phyloP scores from a whole-genome alignment of 2,329 filamentous ascomycete genomes.

The Ascochyta koolunga region DNA sequence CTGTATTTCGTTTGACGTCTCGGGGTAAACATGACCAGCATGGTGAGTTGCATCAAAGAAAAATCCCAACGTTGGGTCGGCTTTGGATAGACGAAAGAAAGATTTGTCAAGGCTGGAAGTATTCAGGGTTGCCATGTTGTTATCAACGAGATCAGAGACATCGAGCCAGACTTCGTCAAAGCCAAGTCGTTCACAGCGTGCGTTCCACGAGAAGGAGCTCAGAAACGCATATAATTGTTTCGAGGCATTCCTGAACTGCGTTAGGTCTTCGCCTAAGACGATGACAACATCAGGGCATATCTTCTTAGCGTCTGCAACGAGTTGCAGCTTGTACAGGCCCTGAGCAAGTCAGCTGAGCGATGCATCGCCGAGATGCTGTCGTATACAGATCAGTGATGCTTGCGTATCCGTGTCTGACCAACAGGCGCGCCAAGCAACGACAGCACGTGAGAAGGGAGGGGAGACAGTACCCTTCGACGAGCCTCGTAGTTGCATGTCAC shows the following conservation, averaged over 20 bases:
- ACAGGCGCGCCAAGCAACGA: not conserved
- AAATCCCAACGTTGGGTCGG: constrained; percentile 82
- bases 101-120: constrained; percentile 66
- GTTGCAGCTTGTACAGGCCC: constrained; percentile 79
- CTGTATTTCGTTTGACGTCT: constrained; percentile 17
- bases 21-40: constrained; percentile 68
- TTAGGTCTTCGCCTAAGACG: constrained; percentile 75
- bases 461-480: constrained; percentile 60
- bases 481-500: constrained; percentile 80
- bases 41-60: constrained; percentile 72
- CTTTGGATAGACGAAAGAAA: constrained; percentile 77
- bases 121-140: constrained; percentile 78
- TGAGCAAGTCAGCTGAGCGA: constrained; percentile 36
- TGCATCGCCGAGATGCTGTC: not conserved
- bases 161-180: constrained; percentile 91
- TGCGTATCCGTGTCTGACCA: constrained; percentile 2
- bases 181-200: constrained; percentile 78
- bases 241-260: constrained; percentile 82
- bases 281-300: constrained; percentile 83
- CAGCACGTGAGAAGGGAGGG: constrained; percentile 4
- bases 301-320: constrained; percentile 79
- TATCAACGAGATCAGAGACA: constrained; percentile 83
- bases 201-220: constrained; percentile 76
- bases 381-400: not conserved
- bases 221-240: constrained; percentile 80